Base-by-base conservation (phyloP, 192 early-diverging fungal genomes). In the Podila minutissima region DNA sequence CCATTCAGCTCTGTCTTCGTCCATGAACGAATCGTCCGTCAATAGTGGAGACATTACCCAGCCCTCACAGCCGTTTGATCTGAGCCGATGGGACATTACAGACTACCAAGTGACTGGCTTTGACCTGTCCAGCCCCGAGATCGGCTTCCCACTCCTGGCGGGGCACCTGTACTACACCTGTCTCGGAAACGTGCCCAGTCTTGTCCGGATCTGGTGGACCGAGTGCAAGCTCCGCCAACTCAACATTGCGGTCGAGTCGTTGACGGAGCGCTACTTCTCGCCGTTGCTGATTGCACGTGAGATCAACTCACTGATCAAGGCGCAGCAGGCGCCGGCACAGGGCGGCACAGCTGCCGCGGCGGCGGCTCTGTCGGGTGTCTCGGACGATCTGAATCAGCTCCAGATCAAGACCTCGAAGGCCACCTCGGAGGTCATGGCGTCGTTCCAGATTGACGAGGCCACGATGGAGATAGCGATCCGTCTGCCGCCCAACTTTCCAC, bases 201-300 rank as follows among this genome's bases (percentile, higher is more conserved):
- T 96, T 66, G 91, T 93, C 11, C 82, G 93, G 62, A 83, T 84
- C 10, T 96, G 94, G 94, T 96, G 94, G 92, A 85, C 89, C 5
- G 89, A 94, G 71, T 92, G 91, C 85, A 94, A 93, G 78, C 85
- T 93, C 37, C 83, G 95, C 12, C 95, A 96, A 71, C 66, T 94
- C 49, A 88, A 78, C 24, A 74, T 94, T 51, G 89, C 89, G 3
- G 89, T 96, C 33, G 95, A 96, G 71, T 85, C 81, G 28, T 92
- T 91, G 70, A 95, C 94, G 0, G 92, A 94, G 74, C 90, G 83
- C 59, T 91, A 84, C 66, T 95, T 92, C 71, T 90, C 88, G 50
- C 86, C 91, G 2, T 53, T 86, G 9, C 73, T 96, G 22, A 87
- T 94, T 29, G 63, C 69, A 29, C 73, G 84, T 19, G 94, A 96